Evolutionary conservation across 345 rosid species (phyloP), one percentile per base, ranked within the genome.

Genomic region (Geranium rotundifolium): DNA sequence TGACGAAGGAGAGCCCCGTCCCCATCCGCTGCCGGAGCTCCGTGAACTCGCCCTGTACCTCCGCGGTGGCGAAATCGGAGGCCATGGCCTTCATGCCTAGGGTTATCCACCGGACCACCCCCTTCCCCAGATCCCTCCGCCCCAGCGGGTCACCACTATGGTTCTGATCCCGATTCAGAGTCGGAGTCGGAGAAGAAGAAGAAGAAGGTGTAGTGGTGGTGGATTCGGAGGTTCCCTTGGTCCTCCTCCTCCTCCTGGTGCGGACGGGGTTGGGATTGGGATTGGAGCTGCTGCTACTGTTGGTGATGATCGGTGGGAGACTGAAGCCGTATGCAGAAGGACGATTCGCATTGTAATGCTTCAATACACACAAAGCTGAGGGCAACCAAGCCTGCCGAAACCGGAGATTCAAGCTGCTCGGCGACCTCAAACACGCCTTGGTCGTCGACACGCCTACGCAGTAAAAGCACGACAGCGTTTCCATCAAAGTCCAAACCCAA

Each of bases 121-220:
- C 66, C 82, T 77, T 87, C 58, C 98, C 96, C 52, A 92, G 76
- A 63, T 92, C 93, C 66, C 72, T 82, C 74, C 81, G 56, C 7
- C 98, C 98, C 54, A 92, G 70, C 0, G 98, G 98, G 64, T 92
- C 88, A 15, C 98, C 98, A 62, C 85, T 92, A 65, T 85, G 91
- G 71, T 80, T 49, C 77, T 83, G 70, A 69, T 62, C 58, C 19
- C 5, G 69, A 63, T 58, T 69, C 71, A 5, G 57, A 7, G 8
- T 65, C 71, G 34, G 62, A 76, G 15, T 1, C 19, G 19, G 19
- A 34, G 41, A 34, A 34, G 41, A 4, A 34, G 57, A 19, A 4
- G 57, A 0, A 37, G 62, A 55, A 46, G 31, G 29, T 71, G 54
- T 61, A 37, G 37, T 55, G 69, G 30, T 63, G 19, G 64, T 30